Evolutionary conservation across 192 early-diverging fungal genomes (phyloP).

Genomic region (Backusella circina): DNA sequence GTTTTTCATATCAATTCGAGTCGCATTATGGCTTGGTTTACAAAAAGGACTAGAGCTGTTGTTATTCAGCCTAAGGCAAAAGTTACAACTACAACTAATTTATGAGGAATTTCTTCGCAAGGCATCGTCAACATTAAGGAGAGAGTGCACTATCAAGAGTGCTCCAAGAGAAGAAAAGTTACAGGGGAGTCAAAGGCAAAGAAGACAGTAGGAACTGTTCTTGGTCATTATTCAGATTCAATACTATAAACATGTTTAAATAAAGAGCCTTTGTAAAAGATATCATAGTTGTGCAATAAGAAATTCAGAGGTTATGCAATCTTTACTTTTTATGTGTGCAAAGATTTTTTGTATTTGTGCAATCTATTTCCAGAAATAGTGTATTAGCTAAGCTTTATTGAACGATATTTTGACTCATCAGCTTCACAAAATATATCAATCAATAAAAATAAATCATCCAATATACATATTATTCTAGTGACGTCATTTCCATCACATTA

Average conservation of each 20-base stretch:
- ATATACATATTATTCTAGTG: neutral
- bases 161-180: neutral
- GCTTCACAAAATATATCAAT: too few species aligned
- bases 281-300: too few species aligned
- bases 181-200: neutral
- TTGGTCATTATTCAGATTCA: neutral
- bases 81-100: neutral
- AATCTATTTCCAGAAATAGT: neutral
- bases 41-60: neutral
- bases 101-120: neutral
- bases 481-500: neutral
- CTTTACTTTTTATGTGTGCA: neutral
- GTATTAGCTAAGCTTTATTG: too few species aligned
- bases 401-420: too few species aligned
- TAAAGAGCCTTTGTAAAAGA: slow-evolving; percentile 5
- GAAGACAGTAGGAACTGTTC: neutral
- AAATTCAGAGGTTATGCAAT: neutral
- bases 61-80: neutral
- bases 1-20: neutral
- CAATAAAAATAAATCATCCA: too few species aligned
- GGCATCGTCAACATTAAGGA: neutral
- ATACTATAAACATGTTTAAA: neutral
- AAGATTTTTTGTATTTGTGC: slow-evolving; percentile 2
- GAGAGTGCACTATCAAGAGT: neutral
- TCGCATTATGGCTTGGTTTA: neutral